Evolutionary conservation across 225 moss, liverwort and hornwort species (phyloP), one percentile per base, ranked within the genome.

Genomic region (Lunularia cruciata): DNA sequence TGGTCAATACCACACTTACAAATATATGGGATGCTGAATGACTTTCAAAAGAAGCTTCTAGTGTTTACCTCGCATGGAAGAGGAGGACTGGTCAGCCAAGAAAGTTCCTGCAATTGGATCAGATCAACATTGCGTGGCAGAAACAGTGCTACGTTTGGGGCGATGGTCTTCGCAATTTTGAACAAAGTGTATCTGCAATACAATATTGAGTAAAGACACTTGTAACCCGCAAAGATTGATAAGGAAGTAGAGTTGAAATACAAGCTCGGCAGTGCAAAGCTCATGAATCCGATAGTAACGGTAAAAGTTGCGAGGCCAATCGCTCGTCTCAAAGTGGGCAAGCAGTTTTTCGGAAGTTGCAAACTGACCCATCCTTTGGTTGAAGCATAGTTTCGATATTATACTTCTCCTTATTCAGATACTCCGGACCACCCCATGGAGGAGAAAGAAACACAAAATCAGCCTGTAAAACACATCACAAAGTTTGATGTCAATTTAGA

Each of bases 341-440:
- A n/a, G n/a, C n/a, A 35, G 25, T 4, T 6, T 18, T 26, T 28
- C 39, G 4, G 6, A 37, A 20, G 43, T 47, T 0, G 9, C 35
- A 22, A 22, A 45, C 76, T 58, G 80, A 96, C 95, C 92, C 90
- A 75, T 92, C 95, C 71, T 83, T 83, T 2, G 95, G 95, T 71
- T 82, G 87, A 76, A 96, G 86, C 95, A 96, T 96, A 61, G 95
- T 84, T 36, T 86, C 81, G n/a, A 96, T 79, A 64, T 92, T 85
- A 64, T 92, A 96, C 37, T 77, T 81, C 34, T 90, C 83, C 61
- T 87, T 78, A 47, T 32, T 72, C 14, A 35, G 60, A 60, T 96
- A 96, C 53, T 67, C 73, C 42, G 95, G 95, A 47, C 95, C 95
- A 77, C 95, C 95, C 92, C 95, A 96, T 14, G 95, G 95, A 60